Evolutionary conservation across 2,329 filamentous ascomycete species (phyloP), one percentile per base, ranked within the genome.

Genomic region (Cercospora nicotianae): DNA sequence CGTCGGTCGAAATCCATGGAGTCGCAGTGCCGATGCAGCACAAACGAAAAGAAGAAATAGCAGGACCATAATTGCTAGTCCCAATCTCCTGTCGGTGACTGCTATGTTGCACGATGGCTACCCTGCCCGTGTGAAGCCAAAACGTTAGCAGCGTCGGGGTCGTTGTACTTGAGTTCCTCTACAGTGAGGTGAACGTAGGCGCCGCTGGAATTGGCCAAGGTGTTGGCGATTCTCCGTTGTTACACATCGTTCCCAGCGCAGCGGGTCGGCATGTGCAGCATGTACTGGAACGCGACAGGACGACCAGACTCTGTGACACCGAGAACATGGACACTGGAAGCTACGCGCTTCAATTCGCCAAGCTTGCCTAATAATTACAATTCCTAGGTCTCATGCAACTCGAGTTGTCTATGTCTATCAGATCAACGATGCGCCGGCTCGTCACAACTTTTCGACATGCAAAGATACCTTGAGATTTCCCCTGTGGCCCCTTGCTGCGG

Each of bases 401-500:
- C 67, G 13, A n/a, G 64, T 67, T 18, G 57, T 69, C 67, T 69
- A 67, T 62, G 26, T 67, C 57, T 69, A 69, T 69, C 36, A 48
- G 57, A 63, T 31, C 39, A 64, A 36, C 42, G 53, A 64, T 64
- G 39, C 51, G 61, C 60, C 58, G n/a, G 23, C 39, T 48, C 39
- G 28, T 45, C 31, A n/a, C 28, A 45, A 39, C 33, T 51, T 58
- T 58, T 58, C 26, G 48, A 55, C 20, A 30, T 23, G 51, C 62
- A 53, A 64, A 64, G 16, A 36, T 48, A 57, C 45, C 45, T 26
- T 64, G 33, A 58, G 23, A 58, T 58, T 23, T 28, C 16, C 53
- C 53, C 30, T 30, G 30, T 33, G 30, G 53, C 7, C 53, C 53
- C 53, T 58, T 58, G 53, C 53, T 58, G 53, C 53, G n/a, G 53